Conservation (phyloP, 768 basidiomycete species). For the Dacryopinax primogenitus region DNA sequence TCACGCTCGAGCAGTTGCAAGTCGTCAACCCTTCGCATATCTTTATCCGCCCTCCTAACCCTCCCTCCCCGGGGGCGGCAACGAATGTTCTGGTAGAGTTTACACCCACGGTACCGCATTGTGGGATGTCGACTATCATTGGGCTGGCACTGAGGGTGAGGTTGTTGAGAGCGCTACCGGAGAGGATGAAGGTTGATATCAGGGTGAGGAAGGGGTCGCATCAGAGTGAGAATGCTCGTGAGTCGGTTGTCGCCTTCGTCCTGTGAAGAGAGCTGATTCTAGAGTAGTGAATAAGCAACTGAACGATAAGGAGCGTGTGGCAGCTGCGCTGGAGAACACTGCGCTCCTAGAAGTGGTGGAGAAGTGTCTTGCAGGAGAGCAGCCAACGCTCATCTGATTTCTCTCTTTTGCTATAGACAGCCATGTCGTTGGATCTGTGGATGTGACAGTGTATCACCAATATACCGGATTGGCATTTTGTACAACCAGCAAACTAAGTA, state of each 20-base stretch:
- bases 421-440: not conserved
- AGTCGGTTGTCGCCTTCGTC: slow-evolving; percentile 20
- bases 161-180: slow-evolving; percentile 75
- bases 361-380: slow-evolving; percentile 40
- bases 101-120: slow-evolving; percentile 95
- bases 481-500: too few relatives aligned
- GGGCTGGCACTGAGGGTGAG: slow-evolving; percentile 94
- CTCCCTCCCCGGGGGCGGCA: slow-evolving; percentile 24
- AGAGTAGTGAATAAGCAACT: slow-evolving; percentile 87
- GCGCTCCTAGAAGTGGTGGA: slow-evolving; percentile 79
- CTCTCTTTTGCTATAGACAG: not conserved
- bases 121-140: slow-evolving; percentile 93
- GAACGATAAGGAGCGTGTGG: slow-evolving; percentile 97
- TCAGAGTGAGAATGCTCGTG: slow-evolving; percentile 83
- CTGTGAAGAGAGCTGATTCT: not conserved
- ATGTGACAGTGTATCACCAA: too few relatives aligned
- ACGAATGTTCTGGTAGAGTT: slow-evolving; percentile 78
- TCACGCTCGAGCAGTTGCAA: slow-evolving; percentile 81
- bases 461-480: too few relatives aligned
- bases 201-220: slow-evolving; percentile 87
- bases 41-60: slow-evolving; percentile 26
- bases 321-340: slow-evolving; percentile 88
- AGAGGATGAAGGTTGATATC: slow-evolving; percentile 90
- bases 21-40: slow-evolving; percentile 90
- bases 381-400: not conserved